Conservation (phyloP, 177 flowering plant species). For the Vitis hybrid region DNA sequence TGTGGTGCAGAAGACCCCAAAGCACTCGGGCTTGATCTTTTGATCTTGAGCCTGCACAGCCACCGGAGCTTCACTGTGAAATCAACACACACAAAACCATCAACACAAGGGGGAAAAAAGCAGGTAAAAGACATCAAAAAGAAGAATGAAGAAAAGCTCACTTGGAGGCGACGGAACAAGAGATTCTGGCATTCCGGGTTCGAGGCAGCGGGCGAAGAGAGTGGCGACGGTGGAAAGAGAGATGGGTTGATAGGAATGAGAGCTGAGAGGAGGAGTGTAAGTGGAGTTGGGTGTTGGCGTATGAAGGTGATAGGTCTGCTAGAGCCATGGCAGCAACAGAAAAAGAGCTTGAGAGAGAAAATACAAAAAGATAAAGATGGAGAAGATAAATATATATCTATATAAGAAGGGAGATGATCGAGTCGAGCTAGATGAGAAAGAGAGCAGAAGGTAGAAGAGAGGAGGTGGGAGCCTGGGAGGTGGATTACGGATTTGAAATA, state of each 20-base stretch:
- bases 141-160: slow-evolving; percentile 5
- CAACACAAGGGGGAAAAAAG: not conserved
- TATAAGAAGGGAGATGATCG: not conserved
- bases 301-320: slow-evolving; percentile 41
- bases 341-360: slow-evolving; percentile 1
- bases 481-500: slow-evolving; percentile 11
- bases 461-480: not conserved
- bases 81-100: too few relatives aligned
- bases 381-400: not conserved
- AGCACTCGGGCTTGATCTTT: slow-evolving; percentile 58
- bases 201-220: slow-evolving; percentile 22
- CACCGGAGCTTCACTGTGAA: slow-evolving; percentile 49
- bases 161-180: slow-evolving; percentile 60
- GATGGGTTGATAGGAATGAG: slow-evolving; percentile 26
- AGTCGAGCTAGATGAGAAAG: not conserved
- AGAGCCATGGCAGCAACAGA: slow-evolving; percentile 41
- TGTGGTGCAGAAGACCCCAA: slow-evolving; percentile 86
- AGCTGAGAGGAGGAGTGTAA: slow-evolving; percentile 32
- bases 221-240: slow-evolving; percentile 23
- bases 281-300: slow-evolving; percentile 17
- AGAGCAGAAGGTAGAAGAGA: not conserved
- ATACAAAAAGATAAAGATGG: not conserved
- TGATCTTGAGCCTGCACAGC: slow-evolving; percentile 24
- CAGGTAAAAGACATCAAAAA: not conserved
- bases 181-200: slow-evolving; percentile 20